Evolutionary conservation across 1,139 yeast genomes (phyloP).

Genomic region (Saccharomyces hybrid): DNA sequence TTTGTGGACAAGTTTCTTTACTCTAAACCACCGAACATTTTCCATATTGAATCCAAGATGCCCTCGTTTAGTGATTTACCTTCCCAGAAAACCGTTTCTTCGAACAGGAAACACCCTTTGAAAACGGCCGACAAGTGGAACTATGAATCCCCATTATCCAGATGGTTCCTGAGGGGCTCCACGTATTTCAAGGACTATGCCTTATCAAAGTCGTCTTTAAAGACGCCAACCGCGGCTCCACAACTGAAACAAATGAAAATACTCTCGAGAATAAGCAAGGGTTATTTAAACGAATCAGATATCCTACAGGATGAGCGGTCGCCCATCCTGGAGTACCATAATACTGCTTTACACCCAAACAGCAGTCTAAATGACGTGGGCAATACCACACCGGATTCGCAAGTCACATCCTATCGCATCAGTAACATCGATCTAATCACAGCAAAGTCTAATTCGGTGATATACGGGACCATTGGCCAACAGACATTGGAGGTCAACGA

Average conservation of each 20-base stretch:
- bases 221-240: slow-evolving; percentile 17
- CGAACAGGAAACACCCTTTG: not conserved
- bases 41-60: slow-evolving; percentile 14
- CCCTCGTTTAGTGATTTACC: slow-evolving; percentile 5
- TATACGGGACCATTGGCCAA: slow-evolving; percentile 4
- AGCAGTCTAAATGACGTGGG: not conserved
- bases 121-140: slow-evolving; percentile 17
- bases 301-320: slow-evolving; percentile 15
- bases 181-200: slow-evolving; percentile 18
- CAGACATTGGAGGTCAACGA: not conserved
- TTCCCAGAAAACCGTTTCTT: not conserved
- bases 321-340: slow-evolving; percentile 18
- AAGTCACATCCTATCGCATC: not conserved
- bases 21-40: slow-evolving; percentile 20
- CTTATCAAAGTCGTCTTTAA: slow-evolving; percentile 6
- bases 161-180: slow-evolving; percentile 29
- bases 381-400: not conserved
- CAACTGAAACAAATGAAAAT: slow-evolving; percentile 21
- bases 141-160: slow-evolving; percentile 28
- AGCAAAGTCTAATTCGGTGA: slow-evolving; percentile 1
- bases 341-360: not conserved
- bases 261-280: slow-evolving; percentile 17
- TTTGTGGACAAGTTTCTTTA: slow-evolving; percentile 15
- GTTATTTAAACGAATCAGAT: slow-evolving; percentile 8
- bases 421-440: not conserved